These are phyloP conservation scores for Scenedesmus sp. DNA, from an alignment of 163 green algal species.

Conservation along the genomic window DNA sequence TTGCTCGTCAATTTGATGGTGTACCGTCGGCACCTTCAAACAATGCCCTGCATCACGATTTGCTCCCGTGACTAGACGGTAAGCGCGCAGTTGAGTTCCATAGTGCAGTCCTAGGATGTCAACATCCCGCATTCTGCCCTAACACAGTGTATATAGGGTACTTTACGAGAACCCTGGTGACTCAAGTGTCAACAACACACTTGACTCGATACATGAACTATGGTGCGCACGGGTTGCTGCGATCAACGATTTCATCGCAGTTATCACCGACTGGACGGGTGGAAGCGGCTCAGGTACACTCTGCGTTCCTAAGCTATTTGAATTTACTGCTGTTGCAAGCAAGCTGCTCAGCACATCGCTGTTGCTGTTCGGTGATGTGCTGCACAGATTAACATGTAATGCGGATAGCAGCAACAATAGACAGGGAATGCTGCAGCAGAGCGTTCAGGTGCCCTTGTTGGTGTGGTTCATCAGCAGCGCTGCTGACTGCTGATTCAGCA, in stretches of 20 bases:
- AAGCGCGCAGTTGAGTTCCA: no score
- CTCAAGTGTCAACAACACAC: background rate
- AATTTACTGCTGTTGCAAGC: no score
- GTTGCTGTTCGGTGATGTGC: no score
- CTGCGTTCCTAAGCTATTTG: background rate
- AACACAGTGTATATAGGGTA: no score
- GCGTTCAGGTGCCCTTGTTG: background rate
- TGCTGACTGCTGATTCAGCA: background rate
- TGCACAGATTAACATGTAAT: no score
- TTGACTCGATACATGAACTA: background rate
- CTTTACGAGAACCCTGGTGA: conserved; percentile 19
- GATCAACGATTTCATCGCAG: background rate
- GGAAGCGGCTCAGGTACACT: background rate
- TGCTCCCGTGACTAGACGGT: no score
- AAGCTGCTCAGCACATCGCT: no score
- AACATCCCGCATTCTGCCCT: no score
- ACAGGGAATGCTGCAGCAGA: background rate
- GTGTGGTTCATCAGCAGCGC: background rate
- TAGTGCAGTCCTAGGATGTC: no score
- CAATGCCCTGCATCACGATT: no score
- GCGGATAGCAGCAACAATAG: no score
- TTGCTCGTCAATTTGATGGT: background rate
- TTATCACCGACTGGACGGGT: background rate
- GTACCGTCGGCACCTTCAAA: background rate
- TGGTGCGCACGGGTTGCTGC: background rate